Evolutionary conservation across 768 basidiomycete species (phyloP).

Genomic region (Leccinum variicolor): DNA sequence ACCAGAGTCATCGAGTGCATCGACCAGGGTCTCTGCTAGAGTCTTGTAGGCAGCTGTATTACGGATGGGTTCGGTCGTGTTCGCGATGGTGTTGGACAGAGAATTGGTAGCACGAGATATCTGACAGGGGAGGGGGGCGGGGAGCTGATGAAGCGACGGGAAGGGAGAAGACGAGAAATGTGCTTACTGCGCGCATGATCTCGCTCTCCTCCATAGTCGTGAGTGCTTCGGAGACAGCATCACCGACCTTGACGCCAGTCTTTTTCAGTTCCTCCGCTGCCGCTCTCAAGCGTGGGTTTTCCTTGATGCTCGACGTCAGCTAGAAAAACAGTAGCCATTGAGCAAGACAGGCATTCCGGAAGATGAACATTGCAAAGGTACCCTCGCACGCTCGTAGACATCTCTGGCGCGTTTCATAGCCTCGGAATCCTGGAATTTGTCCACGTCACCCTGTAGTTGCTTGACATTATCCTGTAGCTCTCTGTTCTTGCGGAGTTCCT

Average conservation of each 20-base stretch:
- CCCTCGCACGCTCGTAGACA: slow-evolving; percentile 92
- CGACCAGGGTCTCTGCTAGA: slow-evolving; percentile 82
- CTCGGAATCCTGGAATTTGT: slow-evolving; percentile 95
- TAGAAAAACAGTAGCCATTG: slow-evolving; percentile 30
- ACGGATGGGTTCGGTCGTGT: slow-evolving; percentile 94
- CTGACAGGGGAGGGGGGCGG: slow-evolving; percentile 37
- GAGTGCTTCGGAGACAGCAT: slow-evolving; percentile 90
- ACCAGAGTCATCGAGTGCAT: slow-evolving; percentile 91
- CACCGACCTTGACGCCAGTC: slow-evolving; percentile 86
- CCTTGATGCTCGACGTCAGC: slow-evolving; percentile 92
- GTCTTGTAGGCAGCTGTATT: slow-evolving; percentile 95
- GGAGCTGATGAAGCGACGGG: neutral
- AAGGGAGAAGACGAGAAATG: neutral
- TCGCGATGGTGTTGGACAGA: slow-evolving; percentile 79
- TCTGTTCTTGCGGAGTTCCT: slow-evolving; percentile 90
- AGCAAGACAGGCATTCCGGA: slow-evolving; percentile 1
- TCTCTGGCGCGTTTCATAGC: slow-evolving; percentile 90
- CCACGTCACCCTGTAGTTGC: slow-evolving; percentile 95
- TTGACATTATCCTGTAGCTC: slow-evolving; percentile 96
- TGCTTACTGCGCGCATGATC: slow-evolving; percentile 75
- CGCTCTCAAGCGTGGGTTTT: slow-evolving; percentile 87
- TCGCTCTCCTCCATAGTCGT: slow-evolving; percentile 95
- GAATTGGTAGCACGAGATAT: slow-evolving; percentile 84
- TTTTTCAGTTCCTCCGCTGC: slow-evolving; percentile 92
- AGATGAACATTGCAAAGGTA: slow-evolving; percentile 38